Conservation (phyloP, 352 stramenopile species). For the Blastocystis sp. region DNA sequence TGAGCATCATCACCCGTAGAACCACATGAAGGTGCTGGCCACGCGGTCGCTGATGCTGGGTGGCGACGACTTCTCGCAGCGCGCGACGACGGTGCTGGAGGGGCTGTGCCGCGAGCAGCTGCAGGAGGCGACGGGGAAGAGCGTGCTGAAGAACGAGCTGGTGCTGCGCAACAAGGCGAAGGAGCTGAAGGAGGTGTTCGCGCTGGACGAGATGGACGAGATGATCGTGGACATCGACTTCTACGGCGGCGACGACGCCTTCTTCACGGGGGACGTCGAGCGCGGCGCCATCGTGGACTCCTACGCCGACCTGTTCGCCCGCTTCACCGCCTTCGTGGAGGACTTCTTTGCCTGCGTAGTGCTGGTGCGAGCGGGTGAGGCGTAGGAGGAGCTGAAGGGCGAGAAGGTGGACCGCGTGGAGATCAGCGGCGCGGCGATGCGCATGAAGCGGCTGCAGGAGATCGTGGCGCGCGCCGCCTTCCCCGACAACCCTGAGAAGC, state of each 20-base stretch:
- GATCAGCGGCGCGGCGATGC: not conserved
- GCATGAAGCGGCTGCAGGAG: not conserved
- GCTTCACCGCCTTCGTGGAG: not conserved
- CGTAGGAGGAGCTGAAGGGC: not conserved
- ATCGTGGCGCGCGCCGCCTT: not conserved
- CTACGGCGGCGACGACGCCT: not conserved
- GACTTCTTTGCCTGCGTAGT: not conserved
- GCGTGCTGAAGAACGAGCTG: not conserved
- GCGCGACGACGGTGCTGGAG: not conserved
- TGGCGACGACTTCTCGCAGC: conserved; percentile 8
- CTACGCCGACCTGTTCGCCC: not conserved
- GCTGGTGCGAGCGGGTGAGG: not conserved
- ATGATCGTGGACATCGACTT: not conserved
- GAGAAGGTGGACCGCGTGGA: conserved; percentile 28
- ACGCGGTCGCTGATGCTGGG: not conserved
- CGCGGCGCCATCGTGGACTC: not conserved
- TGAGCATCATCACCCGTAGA: not conserved
- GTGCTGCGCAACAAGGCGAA: not conserved
- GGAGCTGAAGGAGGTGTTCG: conserved; percentile 6
- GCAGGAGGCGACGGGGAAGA: not conserved
- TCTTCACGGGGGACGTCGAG: not conserved
- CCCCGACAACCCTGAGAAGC: not conserved
- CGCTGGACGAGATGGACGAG: not conserved
- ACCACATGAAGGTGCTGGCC: not conserved
- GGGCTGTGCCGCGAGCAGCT: not conserved